A percentile compares a stretch with the other conserved stretches of the same genome.
phyloP scores from a whole-genome alignment of 768 basidiomycete species.

The Lactarius indigo region DNA sequence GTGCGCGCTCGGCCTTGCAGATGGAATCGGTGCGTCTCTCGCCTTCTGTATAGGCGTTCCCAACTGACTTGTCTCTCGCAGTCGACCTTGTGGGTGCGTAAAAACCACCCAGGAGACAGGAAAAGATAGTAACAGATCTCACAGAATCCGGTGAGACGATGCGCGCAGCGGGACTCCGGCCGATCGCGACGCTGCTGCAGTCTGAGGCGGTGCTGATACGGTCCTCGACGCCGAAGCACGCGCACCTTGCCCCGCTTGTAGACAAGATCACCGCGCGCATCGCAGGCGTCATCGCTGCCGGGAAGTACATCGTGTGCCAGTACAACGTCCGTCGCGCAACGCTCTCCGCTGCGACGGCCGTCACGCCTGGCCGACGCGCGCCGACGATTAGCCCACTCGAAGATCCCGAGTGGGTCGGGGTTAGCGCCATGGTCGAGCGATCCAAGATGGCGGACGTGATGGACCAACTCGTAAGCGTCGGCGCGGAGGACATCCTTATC shows the following conservation, averaged over 20 bases:
- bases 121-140: too few species aligned
- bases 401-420: slow-evolving; percentile 81
- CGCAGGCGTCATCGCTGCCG: slow-evolving; percentile 85
- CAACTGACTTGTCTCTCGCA: slow-evolving; percentile 32
- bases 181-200: slow-evolving; percentile 84
- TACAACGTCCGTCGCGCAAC: slow-evolving; percentile 80
- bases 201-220: slow-evolving; percentile 93
- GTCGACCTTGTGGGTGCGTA: slow-evolving; percentile 93
- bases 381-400: slow-evolving; percentile 88
- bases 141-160: slow-evolving; percentile 93
- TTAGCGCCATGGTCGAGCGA: slow-evolving; percentile 91
- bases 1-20: slow-evolving; percentile 92
- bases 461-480: slow-evolving; percentile 79
- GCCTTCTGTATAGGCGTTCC: not conserved
- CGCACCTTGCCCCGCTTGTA: slow-evolving; percentile 63
- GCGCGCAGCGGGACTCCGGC: slow-evolving; percentile 93
- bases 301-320: slow-evolving; percentile 83
- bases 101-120: too few species aligned
- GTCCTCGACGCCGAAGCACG: slow-evolving; percentile 60
- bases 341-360: slow-evolving; percentile 54
- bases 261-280: slow-evolving; percentile 81
- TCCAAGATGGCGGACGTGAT: slow-evolving; percentile 75
- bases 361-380: slow-evolving; percentile 88
- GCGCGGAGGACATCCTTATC: slow-evolving; percentile 88
- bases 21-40: slow-evolving; percentile 78